phyloP scores from a whole-genome alignment of 2,329 filamentous ascomycete genomes.

The Botryosphaeria agaves region DNA sequence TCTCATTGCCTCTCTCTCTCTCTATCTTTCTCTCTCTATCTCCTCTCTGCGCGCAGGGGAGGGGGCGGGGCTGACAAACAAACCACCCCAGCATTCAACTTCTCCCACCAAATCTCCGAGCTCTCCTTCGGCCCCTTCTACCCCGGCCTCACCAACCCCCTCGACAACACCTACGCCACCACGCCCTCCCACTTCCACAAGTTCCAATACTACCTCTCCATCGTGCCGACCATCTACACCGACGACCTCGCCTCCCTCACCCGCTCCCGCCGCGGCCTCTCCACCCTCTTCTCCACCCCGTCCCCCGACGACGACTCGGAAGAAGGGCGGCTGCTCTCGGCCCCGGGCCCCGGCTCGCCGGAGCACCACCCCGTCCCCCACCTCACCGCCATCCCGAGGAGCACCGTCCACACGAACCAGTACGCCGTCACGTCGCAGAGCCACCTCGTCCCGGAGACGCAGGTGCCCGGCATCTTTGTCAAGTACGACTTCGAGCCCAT shows the following conservation, averaged over 20 bases:
- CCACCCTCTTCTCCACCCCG: constrained; percentile 15
- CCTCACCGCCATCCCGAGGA: too few species aligned
- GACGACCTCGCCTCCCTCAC: constrained; percentile 30
- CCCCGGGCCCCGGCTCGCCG: constrained; percentile 15
- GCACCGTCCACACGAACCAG: constrained; percentile 80
- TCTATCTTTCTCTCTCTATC: too few species aligned
- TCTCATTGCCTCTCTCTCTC: neutral
- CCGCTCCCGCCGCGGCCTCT: too few species aligned
- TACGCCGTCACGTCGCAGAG: constrained; percentile 92
- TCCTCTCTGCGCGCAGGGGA: too few species aligned
- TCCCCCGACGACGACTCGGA: constrained; percentile 23
- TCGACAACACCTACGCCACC: constrained; percentile 72
- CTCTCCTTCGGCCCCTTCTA: constrained; percentile 96
- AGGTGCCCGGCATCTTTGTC: constrained; percentile 83
- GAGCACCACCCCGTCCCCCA: too few species aligned
- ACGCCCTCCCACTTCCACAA: constrained; percentile 75
- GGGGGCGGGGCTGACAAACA: neutral
- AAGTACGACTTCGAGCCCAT: constrained; percentile 99
- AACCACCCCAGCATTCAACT: constrained; percentile 64
- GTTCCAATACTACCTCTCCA: constrained; percentile 92
- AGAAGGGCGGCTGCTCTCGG: constrained; percentile 16
- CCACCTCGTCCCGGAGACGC: constrained; percentile 47
- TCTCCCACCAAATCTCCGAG: constrained; percentile 91
- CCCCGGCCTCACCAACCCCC: constrained; percentile 79
- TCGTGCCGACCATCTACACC: constrained; percentile 87